These are phyloP conservation scores for Citrus mangshanensis DNA, from an alignment of 345 rosid genomes.

Conservation along the genomic window DNA sequence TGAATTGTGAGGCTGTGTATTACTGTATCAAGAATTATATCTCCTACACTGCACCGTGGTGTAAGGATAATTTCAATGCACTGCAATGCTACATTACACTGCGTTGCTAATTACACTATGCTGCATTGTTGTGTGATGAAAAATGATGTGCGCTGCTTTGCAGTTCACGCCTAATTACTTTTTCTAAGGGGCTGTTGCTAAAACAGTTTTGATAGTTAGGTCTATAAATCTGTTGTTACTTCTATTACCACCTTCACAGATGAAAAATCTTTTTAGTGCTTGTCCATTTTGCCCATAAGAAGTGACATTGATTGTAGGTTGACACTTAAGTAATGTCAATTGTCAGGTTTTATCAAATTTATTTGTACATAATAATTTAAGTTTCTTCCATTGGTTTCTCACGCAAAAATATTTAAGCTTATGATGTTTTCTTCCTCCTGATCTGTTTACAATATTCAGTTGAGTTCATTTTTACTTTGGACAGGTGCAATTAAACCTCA, in stretches of 20 bases:
- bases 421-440: neutral
- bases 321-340: neutral
- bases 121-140: neutral
- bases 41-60: no score
- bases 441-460: constrained; percentile 2
- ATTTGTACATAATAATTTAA: neutral
- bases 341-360: neutral
- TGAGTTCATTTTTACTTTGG: constrained; percentile 17
- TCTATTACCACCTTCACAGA: neutral
- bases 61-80: no score
- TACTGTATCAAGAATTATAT: no score
- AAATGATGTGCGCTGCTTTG: neutral
- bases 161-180: neutral
- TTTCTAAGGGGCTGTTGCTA: neutral
- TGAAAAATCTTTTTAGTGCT: neutral
- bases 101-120: neutral
- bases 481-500: constrained; percentile 50
- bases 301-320: neutral
- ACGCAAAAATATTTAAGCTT: neutral
- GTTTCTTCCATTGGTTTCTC: neutral
- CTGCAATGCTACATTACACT: neutral
- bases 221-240: neutral
- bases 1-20: no score
- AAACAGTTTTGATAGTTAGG: neutral
- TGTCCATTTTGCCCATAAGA: neutral